These are phyloP conservation scores for Cercospora citrullina DNA, from an alignment of 2,329 filamentous ascomycete genomes.

Conservation along the genomic window DNA sequence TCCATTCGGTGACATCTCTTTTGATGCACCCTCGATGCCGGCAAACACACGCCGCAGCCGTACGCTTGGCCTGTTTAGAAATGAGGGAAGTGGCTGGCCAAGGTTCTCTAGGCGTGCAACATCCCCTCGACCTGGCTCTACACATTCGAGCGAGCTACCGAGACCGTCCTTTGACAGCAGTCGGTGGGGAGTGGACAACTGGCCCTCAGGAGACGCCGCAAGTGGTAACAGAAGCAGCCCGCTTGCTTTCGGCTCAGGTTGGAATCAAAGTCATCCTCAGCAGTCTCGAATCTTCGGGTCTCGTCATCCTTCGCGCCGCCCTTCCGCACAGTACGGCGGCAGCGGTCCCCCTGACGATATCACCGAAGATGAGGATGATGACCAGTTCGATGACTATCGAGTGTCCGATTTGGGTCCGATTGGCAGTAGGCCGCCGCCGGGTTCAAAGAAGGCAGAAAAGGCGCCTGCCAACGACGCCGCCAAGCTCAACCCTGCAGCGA, in stretches of 20 bases:
- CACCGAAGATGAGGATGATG: conserved; percentile 51
- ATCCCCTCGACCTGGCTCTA: conserved; percentile 59
- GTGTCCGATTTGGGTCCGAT: conserved; percentile 66
- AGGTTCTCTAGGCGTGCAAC: conserved; percentile 39
- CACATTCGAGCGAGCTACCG: conserved; percentile 61
- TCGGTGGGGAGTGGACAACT: conserved; percentile 46
- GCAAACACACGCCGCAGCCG: conserved; percentile 44
- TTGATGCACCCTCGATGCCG: conserved; percentile 24
- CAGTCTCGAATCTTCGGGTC: conserved; percentile 49
- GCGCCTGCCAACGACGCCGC: conserved; percentile 45
- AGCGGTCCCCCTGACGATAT: conserved; percentile 60
- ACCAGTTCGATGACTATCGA: conserved; percentile 42
- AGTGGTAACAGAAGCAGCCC: conserved; percentile 43
- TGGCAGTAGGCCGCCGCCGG: conserved; percentile 62
- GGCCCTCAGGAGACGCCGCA: conserved; percentile 33
- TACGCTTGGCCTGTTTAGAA: conserved; percentile 48
- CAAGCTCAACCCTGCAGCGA: conserved; percentile 81
- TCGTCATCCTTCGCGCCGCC: conserved; percentile 73
- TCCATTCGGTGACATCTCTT: conserved; percentile 20
- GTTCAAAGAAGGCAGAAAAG: conserved; percentile 26
- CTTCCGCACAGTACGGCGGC: conserved; percentile 75
- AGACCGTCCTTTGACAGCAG: conserved; percentile 75
- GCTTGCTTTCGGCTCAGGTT: conserved; percentile 37
- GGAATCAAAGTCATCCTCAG: conserved; percentile 57
- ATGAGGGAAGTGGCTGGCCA: conserved; percentile 53